These are phyloP conservation scores for Chenopodium suecicum DNA, from an alignment of 148 eudicot genomes.

Conservation along the genomic window DNA sequence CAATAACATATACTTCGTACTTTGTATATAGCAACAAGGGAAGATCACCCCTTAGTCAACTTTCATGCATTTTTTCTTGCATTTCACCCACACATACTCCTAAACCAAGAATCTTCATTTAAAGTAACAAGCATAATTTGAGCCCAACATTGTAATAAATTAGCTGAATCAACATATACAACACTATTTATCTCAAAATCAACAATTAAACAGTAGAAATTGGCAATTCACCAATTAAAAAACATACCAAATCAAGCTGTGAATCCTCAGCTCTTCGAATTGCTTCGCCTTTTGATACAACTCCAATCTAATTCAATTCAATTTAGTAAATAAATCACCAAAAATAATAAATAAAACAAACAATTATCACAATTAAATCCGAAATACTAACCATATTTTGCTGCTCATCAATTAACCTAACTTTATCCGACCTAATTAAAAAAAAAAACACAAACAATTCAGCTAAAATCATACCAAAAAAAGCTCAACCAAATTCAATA, in stretches of 20 bases:
- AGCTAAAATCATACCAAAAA: slow-evolving; percentile 10
- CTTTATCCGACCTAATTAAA: slow-evolving; percentile 57
- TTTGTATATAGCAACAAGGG: neutral
- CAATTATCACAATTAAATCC: neutral
- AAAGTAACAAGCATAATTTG: neutral
- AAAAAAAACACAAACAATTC: slow-evolving; percentile 19
- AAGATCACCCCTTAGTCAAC: too few species aligned
- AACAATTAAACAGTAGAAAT: neutral
- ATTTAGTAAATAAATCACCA: slow-evolving; percentile 3
- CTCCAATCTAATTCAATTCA: slow-evolving; percentile 55
- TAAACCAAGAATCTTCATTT: neutral
- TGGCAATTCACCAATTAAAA: neutral
- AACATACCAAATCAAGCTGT: slow-evolving; percentile 70
- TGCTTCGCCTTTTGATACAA: slow-evolving; percentile 67
- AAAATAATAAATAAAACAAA: neutral
- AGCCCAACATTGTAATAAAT: neutral
- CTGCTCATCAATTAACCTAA: slow-evolving; percentile 68
- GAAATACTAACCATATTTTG: slow-evolving; percentile 62
- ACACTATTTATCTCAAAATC: neutral
- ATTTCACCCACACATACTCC: neutral
- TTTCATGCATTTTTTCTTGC: neutral
- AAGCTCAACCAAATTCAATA: neutral
- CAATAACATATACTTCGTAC: too few species aligned
- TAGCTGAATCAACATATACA: neutral
- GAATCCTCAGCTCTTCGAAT: slow-evolving; percentile 71